phyloP scores from a whole-genome alignment of 2,329 filamentous ascomycete species.

The Penicillium sp. region DNA sequence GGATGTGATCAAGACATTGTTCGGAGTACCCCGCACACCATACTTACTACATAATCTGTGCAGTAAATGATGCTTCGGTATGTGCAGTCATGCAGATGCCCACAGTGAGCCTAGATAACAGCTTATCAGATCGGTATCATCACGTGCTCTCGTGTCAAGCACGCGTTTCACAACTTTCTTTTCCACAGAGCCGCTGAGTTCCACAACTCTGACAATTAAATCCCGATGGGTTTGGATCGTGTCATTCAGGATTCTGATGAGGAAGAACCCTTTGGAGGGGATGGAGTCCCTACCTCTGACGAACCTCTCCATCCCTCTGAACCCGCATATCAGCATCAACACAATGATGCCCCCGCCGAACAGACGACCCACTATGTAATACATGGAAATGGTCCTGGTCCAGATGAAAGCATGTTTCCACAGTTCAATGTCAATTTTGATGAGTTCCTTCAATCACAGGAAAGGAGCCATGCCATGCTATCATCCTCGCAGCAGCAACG shows the following conservation, averaged over 20 bases:
- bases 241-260: conserved; percentile 50
- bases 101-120: background rate
- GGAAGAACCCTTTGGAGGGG: conserved; percentile 37
- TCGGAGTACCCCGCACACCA: too few species aligned
- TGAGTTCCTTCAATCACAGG: conserved; percentile 38
- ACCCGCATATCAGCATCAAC: conserved; percentile 10
- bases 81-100: too few species aligned
- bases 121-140: conserved; percentile 27
- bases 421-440: conserved; percentile 39
- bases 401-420: conserved; percentile 14
- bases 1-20: too few species aligned
- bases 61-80: too few species aligned
- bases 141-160: conserved; percentile 32
- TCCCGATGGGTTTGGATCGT: conserved; percentile 37
- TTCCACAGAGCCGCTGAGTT: background rate
- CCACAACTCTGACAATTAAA: background rate
- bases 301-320: conserved; percentile 22
- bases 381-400: conserved; percentile 2
- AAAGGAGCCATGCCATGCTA: conserved; percentile 10
- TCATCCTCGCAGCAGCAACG: conserved; percentile 36
- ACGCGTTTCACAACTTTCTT: conserved; percentile 16
- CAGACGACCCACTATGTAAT: conserved; percentile 6
- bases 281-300: conserved; percentile 21
- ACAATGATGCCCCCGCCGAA: conserved; percentile 14
- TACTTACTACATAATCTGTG: too few species aligned